A percentile compares a stretch with the other conserved stretches of the same genome.
Evolutionary conservation across 176 grass and related monocot genomes (phyloP).

Genomic region (Oryza meridionalis): DNA sequence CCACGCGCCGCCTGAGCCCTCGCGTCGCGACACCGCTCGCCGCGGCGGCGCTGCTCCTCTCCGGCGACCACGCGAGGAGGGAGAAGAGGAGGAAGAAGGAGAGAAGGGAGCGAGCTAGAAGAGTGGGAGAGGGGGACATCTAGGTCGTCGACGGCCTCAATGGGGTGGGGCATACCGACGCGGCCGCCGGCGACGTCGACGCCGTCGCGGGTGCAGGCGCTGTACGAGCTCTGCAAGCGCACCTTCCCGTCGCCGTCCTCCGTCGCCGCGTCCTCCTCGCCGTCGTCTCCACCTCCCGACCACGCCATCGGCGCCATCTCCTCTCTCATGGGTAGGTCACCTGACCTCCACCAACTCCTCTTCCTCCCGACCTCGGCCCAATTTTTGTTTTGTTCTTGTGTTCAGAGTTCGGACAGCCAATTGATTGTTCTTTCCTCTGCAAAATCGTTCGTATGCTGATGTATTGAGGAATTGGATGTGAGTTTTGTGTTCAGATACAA

Average conservation of each 20-base stretch:
- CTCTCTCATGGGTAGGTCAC: conserved; percentile 66
- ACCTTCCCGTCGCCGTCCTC: conserved; percentile 52
- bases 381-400: neutral
- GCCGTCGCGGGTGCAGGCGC: conserved; percentile 57
- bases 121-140: neutral
- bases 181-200: conserved; percentile 44
- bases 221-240: conserved; percentile 79
- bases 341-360: neutral
- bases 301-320: conserved; percentile 51
- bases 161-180: conserved; percentile 41
- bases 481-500: conserved; percentile 69
- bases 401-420: no score
- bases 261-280: neutral
- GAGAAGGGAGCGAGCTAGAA: no score
- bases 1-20: neutral
- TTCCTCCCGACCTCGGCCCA: neutral
- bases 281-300: conserved; percentile 36
- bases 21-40: neutral
- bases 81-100: neutral
- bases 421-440: neutral
- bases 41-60: neutral
- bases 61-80: neutral
- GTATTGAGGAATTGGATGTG: neutral
- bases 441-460: neutral
- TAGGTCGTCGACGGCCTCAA: neutral